A percentile compares a stretch with the other conserved stretches of the same genome.
phyloP scores from a whole-genome alignment of 306 rosid species.

The Phaseolus lunatus region DNA sequence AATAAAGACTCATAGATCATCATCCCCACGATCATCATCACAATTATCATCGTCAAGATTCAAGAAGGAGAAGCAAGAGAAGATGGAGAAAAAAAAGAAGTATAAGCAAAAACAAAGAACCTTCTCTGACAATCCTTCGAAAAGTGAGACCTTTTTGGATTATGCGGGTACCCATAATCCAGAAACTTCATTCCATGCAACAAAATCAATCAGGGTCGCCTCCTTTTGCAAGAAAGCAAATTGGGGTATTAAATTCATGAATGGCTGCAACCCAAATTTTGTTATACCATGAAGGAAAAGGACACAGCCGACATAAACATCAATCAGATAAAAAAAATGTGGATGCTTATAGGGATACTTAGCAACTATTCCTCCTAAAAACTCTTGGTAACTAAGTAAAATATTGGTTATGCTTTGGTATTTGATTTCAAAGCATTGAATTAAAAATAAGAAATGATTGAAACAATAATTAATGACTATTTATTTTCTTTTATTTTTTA shows the following conservation, averaged over 20 bases:
- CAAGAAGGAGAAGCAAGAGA: background rate
- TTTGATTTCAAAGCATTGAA: background rate
- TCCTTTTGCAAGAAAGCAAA: slow-evolving; percentile 46
- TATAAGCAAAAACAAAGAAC: slow-evolving; percentile 42
- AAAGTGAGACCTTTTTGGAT: slow-evolving; percentile 45
- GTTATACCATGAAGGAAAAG: slow-evolving; percentile 40
- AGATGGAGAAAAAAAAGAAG: slow-evolving; percentile 29
- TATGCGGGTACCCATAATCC: slow-evolving; percentile 49
- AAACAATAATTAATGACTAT: slow-evolving; percentile 39
- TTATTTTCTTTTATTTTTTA: slow-evolving; percentile 1
- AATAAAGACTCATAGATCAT: background rate
- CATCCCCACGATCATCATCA: background rate
- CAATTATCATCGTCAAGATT: background rate
- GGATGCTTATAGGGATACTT: slow-evolving; percentile 10
- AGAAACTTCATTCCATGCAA: slow-evolving; percentile 51
- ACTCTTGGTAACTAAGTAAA: background rate
- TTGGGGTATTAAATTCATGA: slow-evolving; percentile 23
- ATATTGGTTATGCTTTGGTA: slow-evolving; percentile 1
- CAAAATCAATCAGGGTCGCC: slow-evolving; percentile 48
- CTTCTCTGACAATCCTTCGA: slow-evolving; percentile 53
- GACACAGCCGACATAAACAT: slow-evolving; percentile 47
- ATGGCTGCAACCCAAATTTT: slow-evolving; percentile 18
- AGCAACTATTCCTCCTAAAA: slow-evolving; percentile 33
- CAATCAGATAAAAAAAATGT: slow-evolving; percentile 46
- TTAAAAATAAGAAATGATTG: slow-evolving; percentile 39